Conservation (phyloP, 495 filamentous ascomycete genomes). For the Trichocladium uniseriatum region DNA sequence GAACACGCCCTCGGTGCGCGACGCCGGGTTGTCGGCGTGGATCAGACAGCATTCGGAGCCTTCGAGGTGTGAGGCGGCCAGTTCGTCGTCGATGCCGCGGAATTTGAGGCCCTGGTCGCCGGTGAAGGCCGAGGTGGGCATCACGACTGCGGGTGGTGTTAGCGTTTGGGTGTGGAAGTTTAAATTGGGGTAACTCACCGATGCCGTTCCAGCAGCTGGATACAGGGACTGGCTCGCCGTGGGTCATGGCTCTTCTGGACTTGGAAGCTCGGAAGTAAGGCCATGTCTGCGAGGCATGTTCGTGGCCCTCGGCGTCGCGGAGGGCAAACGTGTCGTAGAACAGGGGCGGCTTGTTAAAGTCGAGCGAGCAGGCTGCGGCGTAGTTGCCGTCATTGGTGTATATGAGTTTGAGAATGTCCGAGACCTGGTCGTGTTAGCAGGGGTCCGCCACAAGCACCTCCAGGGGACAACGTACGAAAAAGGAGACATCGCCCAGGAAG, state of each 20-base stretch:
- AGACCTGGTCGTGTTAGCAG: constrained; percentile 12
- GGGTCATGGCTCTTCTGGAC: constrained; percentile 50
- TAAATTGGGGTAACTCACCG: constrained; percentile 18
- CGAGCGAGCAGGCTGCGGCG: constrained; percentile 72
- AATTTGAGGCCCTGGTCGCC: constrained; percentile 38
- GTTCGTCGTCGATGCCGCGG: constrained; percentile 59
- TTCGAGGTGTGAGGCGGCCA: constrained; percentile 62
- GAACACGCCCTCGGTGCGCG: constrained; percentile 51
- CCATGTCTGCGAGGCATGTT: constrained; percentile 56
- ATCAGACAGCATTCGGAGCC: constrained; percentile 78
- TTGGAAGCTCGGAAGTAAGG: constrained; percentile 61
- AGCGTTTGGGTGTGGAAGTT: neutral
- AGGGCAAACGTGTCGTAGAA: constrained; percentile 86
- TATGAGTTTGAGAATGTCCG: constrained; percentile 60
- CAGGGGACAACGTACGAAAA: constrained; percentile 42
- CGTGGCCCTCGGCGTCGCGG: constrained; percentile 57
- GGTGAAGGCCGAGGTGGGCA: constrained; percentile 23
- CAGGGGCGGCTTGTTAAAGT: constrained; percentile 56
- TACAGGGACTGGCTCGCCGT: constrained; percentile 54
- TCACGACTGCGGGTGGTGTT: constrained; percentile 28
- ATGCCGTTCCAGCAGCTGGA: constrained; percentile 81
- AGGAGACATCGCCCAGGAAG: constrained; percentile 70
- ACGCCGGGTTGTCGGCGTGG: constrained; percentile 58
- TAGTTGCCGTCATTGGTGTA: constrained; percentile 63
- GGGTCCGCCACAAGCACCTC: neutral